These are phyloP conservation scores for Rubia balearica DNA, from an alignment of 305 asterid genomes.

Conservation along the genomic window DNA sequence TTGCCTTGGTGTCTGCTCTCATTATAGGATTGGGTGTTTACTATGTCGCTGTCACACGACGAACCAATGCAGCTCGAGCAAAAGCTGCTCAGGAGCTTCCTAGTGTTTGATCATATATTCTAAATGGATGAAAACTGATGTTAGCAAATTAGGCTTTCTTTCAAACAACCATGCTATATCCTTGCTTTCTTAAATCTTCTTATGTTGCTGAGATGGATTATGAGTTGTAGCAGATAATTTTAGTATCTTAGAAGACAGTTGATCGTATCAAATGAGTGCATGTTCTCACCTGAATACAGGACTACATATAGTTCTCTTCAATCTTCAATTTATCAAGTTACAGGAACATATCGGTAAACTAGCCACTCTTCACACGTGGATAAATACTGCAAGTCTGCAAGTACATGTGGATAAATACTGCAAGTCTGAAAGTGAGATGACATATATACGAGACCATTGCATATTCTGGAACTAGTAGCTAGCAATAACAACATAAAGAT, in stretches of 20 bases:
- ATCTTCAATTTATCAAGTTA: not conserved
- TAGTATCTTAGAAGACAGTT: not conserved
- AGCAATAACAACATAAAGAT: not conserved
- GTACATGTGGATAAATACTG: too few species aligned
- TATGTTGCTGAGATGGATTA: not conserved
- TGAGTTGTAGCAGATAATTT: slow-evolving; percentile 1
- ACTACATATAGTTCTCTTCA: not conserved
- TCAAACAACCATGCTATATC: not conserved
- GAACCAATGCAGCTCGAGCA: slow-evolving; percentile 26
- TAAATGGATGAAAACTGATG: not conserved
- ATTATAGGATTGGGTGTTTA: slow-evolving; percentile 40
- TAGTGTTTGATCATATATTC: slow-evolving; percentile 22
- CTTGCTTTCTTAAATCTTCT: not conserved
- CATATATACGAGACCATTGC: not conserved
- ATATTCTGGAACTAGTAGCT: not conserved
- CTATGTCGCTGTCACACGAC: slow-evolving; percentile 31
- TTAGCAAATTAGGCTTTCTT: not conserved
- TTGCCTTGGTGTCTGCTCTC: slow-evolving; percentile 36
- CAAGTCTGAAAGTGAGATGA: too few species aligned
- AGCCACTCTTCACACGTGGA: not conserved
- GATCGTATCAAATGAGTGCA: not conserved
- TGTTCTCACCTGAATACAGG: not conserved
- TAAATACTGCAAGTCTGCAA: not conserved
- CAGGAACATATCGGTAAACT: not conserved
- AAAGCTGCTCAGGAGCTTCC: slow-evolving; percentile 24